A percentile compares a stretch with the other conserved stretches of the same genome.
Conservation (phyloP, 331 rosid genomes). For the Erythrophleum ivorense region DNA sequence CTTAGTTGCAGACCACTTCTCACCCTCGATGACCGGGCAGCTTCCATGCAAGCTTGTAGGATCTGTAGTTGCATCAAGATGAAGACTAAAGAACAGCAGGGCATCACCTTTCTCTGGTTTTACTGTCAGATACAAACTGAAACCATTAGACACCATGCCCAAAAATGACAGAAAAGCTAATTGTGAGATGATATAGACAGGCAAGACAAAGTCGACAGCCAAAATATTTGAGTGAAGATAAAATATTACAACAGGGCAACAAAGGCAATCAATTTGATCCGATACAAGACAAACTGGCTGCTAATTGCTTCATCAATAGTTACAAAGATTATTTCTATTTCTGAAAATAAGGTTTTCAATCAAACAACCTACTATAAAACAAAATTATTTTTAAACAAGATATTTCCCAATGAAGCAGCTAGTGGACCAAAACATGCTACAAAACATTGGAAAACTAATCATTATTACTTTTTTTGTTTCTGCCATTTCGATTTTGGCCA, state of each 20-base stretch:
- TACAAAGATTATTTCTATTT: not conserved
- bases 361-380: not conserved
- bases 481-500: not conserved
- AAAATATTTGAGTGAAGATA: not conserved
- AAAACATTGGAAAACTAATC: not conserved
- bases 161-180: not conserved
- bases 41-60: constrained; percentile 82
- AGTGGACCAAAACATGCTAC: not conserved
- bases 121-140: constrained; percentile 57
- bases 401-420: not conserved
- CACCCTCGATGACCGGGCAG: constrained; percentile 94
- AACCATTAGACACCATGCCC: not conserved
- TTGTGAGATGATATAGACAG: not conserved
- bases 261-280: not conserved
- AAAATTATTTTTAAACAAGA: too few relatives aligned
- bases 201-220: not conserved
- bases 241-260: constrained; percentile 2
- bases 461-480: not conserved
- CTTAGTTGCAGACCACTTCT: constrained; percentile 99
- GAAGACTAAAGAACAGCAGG: constrained; percentile 94
- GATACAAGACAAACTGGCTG: not conserved
- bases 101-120: constrained; percentile 92
- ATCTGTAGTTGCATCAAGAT: constrained; percentile 74
- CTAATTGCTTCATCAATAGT: not conserved
- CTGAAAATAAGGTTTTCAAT: not conserved